A percentile compares a stretch with the other conserved stretches of the same genome.
Conservation (phyloP, 2,329 filamentous ascomycete species). For the Acarospora socialis region DNA sequence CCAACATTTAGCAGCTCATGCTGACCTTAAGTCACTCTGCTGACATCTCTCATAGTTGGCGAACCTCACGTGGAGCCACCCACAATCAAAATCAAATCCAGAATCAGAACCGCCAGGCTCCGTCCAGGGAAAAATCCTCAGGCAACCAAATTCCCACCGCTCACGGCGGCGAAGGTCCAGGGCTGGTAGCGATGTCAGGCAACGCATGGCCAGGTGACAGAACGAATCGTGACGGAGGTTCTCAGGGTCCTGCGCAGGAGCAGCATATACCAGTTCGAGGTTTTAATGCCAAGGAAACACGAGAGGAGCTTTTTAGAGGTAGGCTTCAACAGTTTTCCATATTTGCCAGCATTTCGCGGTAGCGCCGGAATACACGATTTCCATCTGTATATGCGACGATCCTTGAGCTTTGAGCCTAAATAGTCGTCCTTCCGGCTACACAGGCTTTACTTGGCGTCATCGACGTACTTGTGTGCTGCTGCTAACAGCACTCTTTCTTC, state of each 20-base stretch:
- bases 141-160: not conserved
- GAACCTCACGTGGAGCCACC: constrained; percentile 1
- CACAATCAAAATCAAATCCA: constrained; percentile 1
- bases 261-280: constrained; percentile 28
- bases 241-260: constrained; percentile 18
- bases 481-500: constrained; percentile 1
- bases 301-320: too few relatives aligned
- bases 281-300: constrained; percentile 31
- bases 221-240: constrained; percentile 8
- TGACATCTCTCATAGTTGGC: constrained; percentile 1
- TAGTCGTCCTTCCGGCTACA: too few relatives aligned
- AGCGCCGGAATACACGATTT: too few relatives aligned
- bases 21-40: not conserved
- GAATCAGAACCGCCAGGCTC: too few relatives aligned
- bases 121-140: too few relatives aligned
- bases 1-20: not conserved
- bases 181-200: constrained; percentile 8
- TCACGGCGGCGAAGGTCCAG: not conserved
- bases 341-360: too few relatives aligned
- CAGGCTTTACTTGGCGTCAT: too few relatives aligned
- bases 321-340: not conserved
- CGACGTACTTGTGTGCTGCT: too few relatives aligned
- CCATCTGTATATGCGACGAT: too few relatives aligned
- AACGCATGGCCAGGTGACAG: constrained; percentile 11
- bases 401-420: too few relatives aligned